Evolutionary conservation across 768 basidiomycete genomes (phyloP).

Genomic region (Termitomyces sp.): DNA sequence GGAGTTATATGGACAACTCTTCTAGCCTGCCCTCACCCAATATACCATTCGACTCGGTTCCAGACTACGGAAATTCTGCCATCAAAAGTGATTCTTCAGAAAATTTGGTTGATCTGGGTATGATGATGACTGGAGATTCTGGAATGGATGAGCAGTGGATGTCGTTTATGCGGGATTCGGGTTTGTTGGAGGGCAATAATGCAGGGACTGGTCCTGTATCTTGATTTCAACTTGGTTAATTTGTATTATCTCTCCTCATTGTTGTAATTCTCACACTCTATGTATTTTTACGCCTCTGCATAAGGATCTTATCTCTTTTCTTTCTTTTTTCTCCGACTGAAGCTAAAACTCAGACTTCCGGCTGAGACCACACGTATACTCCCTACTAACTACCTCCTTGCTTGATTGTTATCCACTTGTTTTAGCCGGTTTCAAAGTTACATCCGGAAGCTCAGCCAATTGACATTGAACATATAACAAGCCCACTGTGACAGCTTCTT

Average conservation of each 20-base stretch:
- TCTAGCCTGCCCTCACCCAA: not conserved
- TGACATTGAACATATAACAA: not conserved
- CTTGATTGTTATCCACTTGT: not conserved
- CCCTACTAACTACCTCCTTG: too few relatives aligned
- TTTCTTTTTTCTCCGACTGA: not conserved
- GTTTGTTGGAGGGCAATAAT: slow-evolving; percentile 38
- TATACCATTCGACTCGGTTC: slow-evolving; percentile 1
- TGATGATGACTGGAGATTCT: slow-evolving; percentile 53
- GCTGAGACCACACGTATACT: not conserved
- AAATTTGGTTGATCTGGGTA: slow-evolving; percentile 33
- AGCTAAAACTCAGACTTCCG: too few relatives aligned
- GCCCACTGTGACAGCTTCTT: not conserved
- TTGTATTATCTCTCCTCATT: not conserved
- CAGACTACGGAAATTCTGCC: slow-evolving; percentile 3
- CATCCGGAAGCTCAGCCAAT: not conserved
- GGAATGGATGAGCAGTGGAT: slow-evolving; percentile 64
- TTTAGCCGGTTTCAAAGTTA: not conserved
- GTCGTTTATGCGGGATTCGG: slow-evolving; percentile 58
- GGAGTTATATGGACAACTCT: slow-evolving; percentile 1
- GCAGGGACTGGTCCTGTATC: not conserved
- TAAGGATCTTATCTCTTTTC: not conserved
- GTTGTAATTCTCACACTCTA: not conserved
- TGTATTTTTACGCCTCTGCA: slow-evolving; percentile 1
- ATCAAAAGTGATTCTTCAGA: slow-evolving; percentile 25
- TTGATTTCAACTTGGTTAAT: not conserved